Percentiles rank a stretch among this genome's conserved stretches.
Conservation (phyloP, 208 protist species). For the Jaenimonas drosophilae region DNA sequence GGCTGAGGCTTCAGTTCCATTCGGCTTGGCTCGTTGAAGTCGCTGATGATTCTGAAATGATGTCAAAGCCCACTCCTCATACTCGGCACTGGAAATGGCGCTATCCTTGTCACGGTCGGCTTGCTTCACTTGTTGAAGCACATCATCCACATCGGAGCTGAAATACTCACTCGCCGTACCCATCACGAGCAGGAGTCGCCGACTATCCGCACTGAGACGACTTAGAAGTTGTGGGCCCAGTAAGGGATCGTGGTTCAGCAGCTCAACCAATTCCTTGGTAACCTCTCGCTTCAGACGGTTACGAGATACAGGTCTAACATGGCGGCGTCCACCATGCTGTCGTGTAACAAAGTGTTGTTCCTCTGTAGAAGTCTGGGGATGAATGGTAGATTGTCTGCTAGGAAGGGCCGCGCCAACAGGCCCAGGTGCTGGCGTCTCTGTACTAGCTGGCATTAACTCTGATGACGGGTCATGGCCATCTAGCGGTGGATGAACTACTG, state of each 20-base stretch:
- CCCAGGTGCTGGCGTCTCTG: too few species aligned
- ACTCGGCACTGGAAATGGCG: constrained; percentile 65
- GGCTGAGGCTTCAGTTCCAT: not conserved
- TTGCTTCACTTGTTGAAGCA: constrained; percentile 61
- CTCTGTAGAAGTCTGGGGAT: too few species aligned
- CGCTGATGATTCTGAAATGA: constrained; percentile 11
- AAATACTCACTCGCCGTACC: constrained; percentile 78
- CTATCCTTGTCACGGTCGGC: constrained; percentile 66
- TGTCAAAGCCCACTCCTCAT: constrained; percentile 48
- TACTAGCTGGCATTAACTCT: too few species aligned
- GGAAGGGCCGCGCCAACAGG: too few species aligned
- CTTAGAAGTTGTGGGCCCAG: constrained; percentile 32
- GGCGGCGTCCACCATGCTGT: too few species aligned
- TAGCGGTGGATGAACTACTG: too few species aligned
- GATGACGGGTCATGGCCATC: too few species aligned
- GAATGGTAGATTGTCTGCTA: too few species aligned
- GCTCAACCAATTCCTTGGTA: constrained; percentile 18
- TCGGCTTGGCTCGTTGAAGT: constrained; percentile 13
- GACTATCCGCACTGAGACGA: constrained; percentile 55
- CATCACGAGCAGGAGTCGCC: constrained; percentile 70
- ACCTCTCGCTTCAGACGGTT: constrained; percentile 46
- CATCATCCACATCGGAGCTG: constrained; percentile 35
- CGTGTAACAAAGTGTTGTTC: too few species aligned
- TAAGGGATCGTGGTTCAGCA: constrained; percentile 41
- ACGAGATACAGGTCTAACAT: constrained; percentile 18